These are phyloP conservation scores for Syzygium aromaticum DNA, from an alignment of 345 rosid species.

Conservation along the genomic window DNA sequence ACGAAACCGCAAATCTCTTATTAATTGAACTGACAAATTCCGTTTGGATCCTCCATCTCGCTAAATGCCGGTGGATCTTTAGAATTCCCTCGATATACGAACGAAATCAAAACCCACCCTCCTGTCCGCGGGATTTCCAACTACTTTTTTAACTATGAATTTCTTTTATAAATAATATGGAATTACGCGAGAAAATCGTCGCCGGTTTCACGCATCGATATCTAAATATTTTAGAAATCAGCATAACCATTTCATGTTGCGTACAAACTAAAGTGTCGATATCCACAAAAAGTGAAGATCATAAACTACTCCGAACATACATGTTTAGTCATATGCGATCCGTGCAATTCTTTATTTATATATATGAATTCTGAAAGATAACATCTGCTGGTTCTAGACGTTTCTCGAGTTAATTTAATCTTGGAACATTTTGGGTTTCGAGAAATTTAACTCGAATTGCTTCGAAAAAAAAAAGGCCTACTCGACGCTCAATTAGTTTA, in stretches of 20 bases:
- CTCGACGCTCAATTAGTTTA: neutral
- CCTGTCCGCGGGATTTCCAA: neutral
- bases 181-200: neutral
- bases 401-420: neutral
- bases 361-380: too few species aligned
- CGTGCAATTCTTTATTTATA: neutral
- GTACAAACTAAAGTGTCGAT: too few species aligned
- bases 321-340: neutral
- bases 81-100: neutral
- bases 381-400: neutral
- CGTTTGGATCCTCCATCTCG: neutral
- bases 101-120: neutral
- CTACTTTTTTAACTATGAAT: neutral
- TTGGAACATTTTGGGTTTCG: neutral
- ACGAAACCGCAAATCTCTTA: neutral
- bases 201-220: too few species aligned
- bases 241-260: too few species aligned
- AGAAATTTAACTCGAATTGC: neutral
- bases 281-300: neutral
- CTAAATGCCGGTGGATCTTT: neutral
- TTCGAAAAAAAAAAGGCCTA: neutral
- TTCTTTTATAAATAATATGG: too few species aligned
- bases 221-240: too few species aligned
- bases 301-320: too few species aligned
- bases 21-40: neutral